phyloP scores from a whole-genome alignment of 1,139 yeast species.

The Taphrina deformans region DNA sequence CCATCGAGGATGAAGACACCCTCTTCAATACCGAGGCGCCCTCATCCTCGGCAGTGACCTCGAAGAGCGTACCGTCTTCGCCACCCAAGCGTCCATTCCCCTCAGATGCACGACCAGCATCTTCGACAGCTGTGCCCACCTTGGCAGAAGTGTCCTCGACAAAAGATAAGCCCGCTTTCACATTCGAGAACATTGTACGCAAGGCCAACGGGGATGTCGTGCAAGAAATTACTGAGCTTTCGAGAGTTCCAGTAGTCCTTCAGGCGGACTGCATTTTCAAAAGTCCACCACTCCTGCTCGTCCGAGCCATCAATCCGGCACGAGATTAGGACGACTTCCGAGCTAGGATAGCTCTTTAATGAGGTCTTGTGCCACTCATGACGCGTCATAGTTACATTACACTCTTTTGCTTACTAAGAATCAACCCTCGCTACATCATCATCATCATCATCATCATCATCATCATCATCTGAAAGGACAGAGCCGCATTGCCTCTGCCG shows the following conservation, averaged over 20 bases:
- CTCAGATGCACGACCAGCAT: constrained; percentile 19
- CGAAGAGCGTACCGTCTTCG: constrained; percentile 43
- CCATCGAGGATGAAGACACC: constrained; percentile 44
- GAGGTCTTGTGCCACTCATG: neutral
- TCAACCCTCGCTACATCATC: constrained; percentile 5
- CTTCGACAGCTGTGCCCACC: constrained; percentile 39
- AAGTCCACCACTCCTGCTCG: constrained; percentile 90
- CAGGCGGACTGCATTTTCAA: constrained; percentile 90
- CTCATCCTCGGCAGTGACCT: constrained; percentile 34
- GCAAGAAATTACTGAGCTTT: constrained; percentile 78
- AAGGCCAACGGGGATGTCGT: constrained; percentile 45
- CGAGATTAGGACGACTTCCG: neutral
- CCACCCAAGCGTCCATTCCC: constrained; percentile 44
- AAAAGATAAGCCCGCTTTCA: constrained; percentile 34
- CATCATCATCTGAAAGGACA: constrained; percentile 3
- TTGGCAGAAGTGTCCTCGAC: constrained; percentile 35
- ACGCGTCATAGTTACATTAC: constrained; percentile 1
- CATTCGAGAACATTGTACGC: constrained; percentile 37
- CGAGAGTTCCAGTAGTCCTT: constrained; percentile 77
- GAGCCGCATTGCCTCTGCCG: constrained; percentile 6
- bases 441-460: neutral
- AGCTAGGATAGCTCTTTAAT: neutral
- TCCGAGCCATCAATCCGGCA: constrained; percentile 81
- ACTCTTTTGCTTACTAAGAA: constrained; percentile 5
- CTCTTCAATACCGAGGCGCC: constrained; percentile 36